Base-by-base conservation (phyloP, 2,329 filamentous ascomycete genomes). In the Epichloe coenophiala region DNA sequence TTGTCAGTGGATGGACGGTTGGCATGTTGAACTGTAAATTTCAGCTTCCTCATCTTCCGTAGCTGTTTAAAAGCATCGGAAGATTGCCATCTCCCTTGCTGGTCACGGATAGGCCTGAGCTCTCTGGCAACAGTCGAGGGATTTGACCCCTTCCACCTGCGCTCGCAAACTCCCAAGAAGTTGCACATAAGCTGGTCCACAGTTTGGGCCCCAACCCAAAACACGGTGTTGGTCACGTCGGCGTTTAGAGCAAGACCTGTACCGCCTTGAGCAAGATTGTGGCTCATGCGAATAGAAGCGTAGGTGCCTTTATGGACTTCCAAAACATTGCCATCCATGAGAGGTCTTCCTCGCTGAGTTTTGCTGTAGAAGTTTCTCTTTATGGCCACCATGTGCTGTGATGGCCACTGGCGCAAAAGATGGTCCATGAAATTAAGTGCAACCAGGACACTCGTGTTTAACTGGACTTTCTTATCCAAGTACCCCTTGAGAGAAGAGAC, bases 401-500 rank as follows among this genome's bases (percentile, higher is more conserved):
- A 83, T 0, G 93, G 88, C n/a, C 71, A 75, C 64, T 95, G 81
- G 4, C 93, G 86, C 50, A 98, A 73, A 7, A 91, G 72, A 61
- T 98, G 93, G 56, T 98, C 93, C 4, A 96, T 72, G 61, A 96
- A 96, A 63, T 86, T 95, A 65, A 97, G 79, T 13, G 86, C 83
- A 60, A 93, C 86, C 7, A 91, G 74, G 19, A 91, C 81, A 19
- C 75, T 69, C 38, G 78, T 79, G 60, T 84, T 78, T 64, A 85
- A 85, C 1, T 72, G 66, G 19, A 75, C 70, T 52, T 76, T 69
- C 46, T 80, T 74, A 1, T 72, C 60, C 2, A 95, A 71, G 61
- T 91, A 96, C 0, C 72, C 71, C 3, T 75, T 68, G 0, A 97
- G 74, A 1, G 77, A 71, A 3, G 73, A 67, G 48, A 97, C 76